phyloP scores from a whole-genome alignment of 805 yeast species.

The Ogataea thermomethanolica region DNA sequence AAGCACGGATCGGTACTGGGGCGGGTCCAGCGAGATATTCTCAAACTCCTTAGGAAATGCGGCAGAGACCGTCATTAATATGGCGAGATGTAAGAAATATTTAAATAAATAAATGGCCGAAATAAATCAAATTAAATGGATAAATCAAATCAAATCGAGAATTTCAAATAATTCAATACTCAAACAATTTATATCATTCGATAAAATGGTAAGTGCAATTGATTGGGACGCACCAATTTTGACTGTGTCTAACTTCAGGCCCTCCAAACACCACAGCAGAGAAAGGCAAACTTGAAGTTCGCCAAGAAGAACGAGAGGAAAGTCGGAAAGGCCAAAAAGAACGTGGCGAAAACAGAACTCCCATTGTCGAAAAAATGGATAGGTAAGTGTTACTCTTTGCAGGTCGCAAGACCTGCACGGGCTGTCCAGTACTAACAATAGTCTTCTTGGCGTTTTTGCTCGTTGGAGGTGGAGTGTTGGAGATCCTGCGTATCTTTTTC shows the following conservation, averaged over 20 bases:
- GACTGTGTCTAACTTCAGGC: slow-evolving; percentile 38
- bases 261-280: slow-evolving; percentile 80
- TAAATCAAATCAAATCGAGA: background rate
- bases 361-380: slow-evolving; percentile 69
- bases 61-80: slow-evolving; percentile 3
- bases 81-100: background rate
- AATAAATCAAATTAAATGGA: background rate
- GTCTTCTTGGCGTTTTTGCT: slow-evolving; percentile 55
- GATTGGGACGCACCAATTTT: background rate
- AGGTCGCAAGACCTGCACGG: background rate
- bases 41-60: slow-evolving; percentile 14
- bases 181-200: background rate
- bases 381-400: slow-evolving; percentile 34
- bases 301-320: slow-evolving; percentile 68
- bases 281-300: slow-evolving; percentile 81
- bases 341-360: slow-evolving; percentile 36
- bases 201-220: slow-evolving; percentile 3
- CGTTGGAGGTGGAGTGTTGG: slow-evolving; percentile 80
- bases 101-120: background rate
- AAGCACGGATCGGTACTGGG: slow-evolving; percentile 2
- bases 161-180: too few relatives aligned
- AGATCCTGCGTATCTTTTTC: slow-evolving; percentile 55
- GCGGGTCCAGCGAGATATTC: slow-evolving; percentile 13
- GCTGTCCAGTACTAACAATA: slow-evolving; percentile 5
- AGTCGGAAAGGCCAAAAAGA: slow-evolving; percentile 66